Evolutionary conservation across 2,329 filamentous ascomycete genomes (phyloP).

Genomic region (Diplodia intermedia): DNA sequence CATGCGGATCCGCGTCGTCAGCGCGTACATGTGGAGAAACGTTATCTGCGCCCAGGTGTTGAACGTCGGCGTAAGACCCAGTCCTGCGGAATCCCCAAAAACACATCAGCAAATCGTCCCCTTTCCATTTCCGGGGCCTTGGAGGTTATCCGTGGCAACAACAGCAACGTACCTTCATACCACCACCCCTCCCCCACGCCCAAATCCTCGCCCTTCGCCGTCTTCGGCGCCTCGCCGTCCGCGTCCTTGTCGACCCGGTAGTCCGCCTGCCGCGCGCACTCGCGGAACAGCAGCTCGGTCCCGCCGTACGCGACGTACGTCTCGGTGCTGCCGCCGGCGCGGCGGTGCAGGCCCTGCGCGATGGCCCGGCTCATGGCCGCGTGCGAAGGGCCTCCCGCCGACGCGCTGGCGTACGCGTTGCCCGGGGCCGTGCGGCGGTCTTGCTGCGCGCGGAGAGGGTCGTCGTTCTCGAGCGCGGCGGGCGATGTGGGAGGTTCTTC

Average conservation of each 20-base stretch:
- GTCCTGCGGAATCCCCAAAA: conserved; percentile 59
- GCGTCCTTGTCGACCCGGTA: conserved; percentile 77
- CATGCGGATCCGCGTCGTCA: conserved; percentile 82
- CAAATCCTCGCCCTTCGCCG: conserved; percentile 80
- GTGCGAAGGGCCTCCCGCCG: conserved; percentile 11
- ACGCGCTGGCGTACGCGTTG: conserved; percentile 7
- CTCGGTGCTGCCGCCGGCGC: conserved; percentile 53
- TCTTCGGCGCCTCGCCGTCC: conserved; percentile 72
- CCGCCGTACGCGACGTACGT: conserved; percentile 81
- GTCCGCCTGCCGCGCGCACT: conserved; percentile 73
- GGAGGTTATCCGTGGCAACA: no score
- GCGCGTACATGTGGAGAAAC: conserved; percentile 93
- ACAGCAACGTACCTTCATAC: conserved; percentile 71
- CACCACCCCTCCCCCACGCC: conserved; percentile 78
- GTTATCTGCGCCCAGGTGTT: conserved; percentile 95
- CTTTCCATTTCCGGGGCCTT: background rate
- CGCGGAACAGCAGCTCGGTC: conserved; percentile 79
- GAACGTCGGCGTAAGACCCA: conserved; percentile 84
- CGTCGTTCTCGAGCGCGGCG: conserved; percentile 33
- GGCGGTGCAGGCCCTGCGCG: conserved; percentile 43
- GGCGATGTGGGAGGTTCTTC: conserved; percentile 4
- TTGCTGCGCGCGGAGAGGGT: conserved; percentile 32
- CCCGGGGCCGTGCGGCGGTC: conserved; percentile 29
- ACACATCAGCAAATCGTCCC: background rate
- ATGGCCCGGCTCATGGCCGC: conserved; percentile 34